Evolutionary conservation across 2,329 filamentous ascomycete genomes (phyloP).

Genomic region (Nothophoma quercina): DNA sequence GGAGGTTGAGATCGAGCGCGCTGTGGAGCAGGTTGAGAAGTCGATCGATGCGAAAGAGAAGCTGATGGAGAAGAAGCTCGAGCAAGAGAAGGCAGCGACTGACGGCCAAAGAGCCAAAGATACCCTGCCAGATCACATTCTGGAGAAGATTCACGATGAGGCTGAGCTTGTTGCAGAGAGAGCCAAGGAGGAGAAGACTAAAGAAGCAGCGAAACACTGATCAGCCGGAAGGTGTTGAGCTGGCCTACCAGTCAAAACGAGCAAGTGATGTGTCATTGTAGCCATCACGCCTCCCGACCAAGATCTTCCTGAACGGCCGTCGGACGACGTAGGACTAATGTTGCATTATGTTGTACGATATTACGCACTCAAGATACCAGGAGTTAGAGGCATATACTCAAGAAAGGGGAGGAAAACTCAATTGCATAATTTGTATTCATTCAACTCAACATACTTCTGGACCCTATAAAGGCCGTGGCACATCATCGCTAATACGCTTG

Average conservation of each 20-base stretch:
- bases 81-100: conserved; percentile 46
- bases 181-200: conserved; percentile 15
- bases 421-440: not conserved
- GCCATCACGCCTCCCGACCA: too few relatives aligned
- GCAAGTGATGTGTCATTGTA: not conserved
- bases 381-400: not conserved
- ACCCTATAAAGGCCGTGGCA: not conserved
- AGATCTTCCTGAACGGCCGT: not conserved
- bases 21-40: conserved; percentile 59
- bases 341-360: conserved; percentile 16
- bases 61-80: conserved; percentile 46
- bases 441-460: not conserved
- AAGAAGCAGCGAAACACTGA: conserved; percentile 14
- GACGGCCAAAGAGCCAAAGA: conserved; percentile 39
- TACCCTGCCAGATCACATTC: conserved; percentile 35
- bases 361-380: conserved; percentile 12
- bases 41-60: conserved; percentile 51
- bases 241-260: not conserved
- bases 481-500: not conserved
- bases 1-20: conserved; percentile 62
- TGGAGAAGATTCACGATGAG: conserved; percentile 35
- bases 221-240: not conserved
- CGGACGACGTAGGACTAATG: conserved; percentile 1
- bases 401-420: not conserved
- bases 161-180: conserved; percentile 33